A percentile compares a stretch with the other conserved stretches of the same genome.
These are phyloP conservation scores for Danielia reshetovae DNA, from an alignment of 805 yeast species.

Conservation along the genomic window DNA sequence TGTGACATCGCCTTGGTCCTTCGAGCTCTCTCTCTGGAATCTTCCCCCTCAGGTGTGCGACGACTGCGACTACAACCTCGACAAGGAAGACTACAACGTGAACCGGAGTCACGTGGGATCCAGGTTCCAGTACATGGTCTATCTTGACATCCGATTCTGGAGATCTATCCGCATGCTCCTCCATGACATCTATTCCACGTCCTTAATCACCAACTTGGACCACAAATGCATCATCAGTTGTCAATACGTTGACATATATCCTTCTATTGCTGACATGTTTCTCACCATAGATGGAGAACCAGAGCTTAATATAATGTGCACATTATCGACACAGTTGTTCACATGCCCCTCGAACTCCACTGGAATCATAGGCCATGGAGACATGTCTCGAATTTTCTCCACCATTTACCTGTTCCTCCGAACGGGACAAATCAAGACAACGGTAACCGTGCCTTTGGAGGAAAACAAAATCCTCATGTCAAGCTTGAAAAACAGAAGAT, in stretches of 20 bases:
- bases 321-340: conserved; percentile 79
- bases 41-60: conserved; percentile 37
- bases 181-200: conserved; percentile 62
- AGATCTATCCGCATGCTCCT: conserved; percentile 52
- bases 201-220: conserved; percentile 55
- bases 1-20: conserved; percentile 35
- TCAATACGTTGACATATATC: conserved; percentile 82
- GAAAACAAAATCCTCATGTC: conserved; percentile 37
- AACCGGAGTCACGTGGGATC: conserved; percentile 39
- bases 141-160: conserved; percentile 72
- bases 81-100: conserved; percentile 22
- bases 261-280: conserved; percentile 66
- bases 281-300: conserved; percentile 82
- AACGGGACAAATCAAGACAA: conserved; percentile 44
- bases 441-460: conserved; percentile 34
- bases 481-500: conserved; percentile 61
- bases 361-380: conserved; percentile 59
- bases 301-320: conserved; percentile 68
- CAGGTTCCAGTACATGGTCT: conserved; percentile 55
- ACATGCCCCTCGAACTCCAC: conserved; percentile 83
- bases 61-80: conserved; percentile 46
- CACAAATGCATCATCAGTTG: conserved; percentile 61
- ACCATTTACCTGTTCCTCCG: conserved; percentile 62
- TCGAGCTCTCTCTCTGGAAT: conserved; percentile 43
- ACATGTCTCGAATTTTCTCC: conserved; percentile 57